phyloP scores from a whole-genome alignment of 2,329 filamentous ascomycete species.

The Paracoccidioides lutzii region DNA sequence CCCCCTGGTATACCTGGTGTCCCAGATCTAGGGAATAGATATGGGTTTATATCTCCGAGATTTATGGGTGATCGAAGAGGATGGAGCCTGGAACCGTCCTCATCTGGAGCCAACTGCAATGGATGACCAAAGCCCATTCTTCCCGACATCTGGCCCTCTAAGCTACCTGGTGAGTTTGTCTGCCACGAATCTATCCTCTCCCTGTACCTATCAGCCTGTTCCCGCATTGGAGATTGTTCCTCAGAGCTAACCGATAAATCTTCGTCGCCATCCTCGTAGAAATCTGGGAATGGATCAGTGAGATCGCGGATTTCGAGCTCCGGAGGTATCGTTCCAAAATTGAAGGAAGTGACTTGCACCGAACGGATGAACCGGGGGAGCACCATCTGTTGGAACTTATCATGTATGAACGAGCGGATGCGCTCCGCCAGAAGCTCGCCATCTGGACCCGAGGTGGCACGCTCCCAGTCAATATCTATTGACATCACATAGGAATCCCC shows the following conservation, averaged over 20 bases:
- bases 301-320: constrained; percentile 91
- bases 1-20: constrained; percentile 37
- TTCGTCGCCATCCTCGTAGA: constrained; percentile 64
- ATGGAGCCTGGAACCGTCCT: constrained; percentile 18
- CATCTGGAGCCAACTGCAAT: constrained; percentile 19
- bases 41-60: constrained; percentile 27
- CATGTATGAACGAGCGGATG: constrained; percentile 87
- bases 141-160: constrained; percentile 14
- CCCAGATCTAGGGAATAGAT: constrained; percentile 32
- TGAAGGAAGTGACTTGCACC: constrained; percentile 85
- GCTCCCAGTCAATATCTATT: constrained; percentile 94
- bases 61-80: constrained; percentile 24
- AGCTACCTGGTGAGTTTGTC: constrained; percentile 2
- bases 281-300: constrained; percentile 86
- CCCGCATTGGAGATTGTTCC: constrained; percentile 11
- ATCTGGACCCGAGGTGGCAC: constrained; percentile 77
- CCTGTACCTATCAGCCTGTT: not conserved
- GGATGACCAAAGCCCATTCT: constrained; percentile 18
- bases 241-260: constrained; percentile 26
- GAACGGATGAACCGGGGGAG: constrained; percentile 94
- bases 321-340: constrained; percentile 73
- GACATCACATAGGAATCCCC: constrained; percentile 55
- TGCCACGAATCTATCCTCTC: constrained; percentile 6
- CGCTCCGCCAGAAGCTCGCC: constrained; percentile 69
- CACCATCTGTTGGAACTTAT: constrained; percentile 83